Evolutionary conservation across 306 rosid genomes (phyloP).

Genomic region (Begonia peltatifolia): DNA sequence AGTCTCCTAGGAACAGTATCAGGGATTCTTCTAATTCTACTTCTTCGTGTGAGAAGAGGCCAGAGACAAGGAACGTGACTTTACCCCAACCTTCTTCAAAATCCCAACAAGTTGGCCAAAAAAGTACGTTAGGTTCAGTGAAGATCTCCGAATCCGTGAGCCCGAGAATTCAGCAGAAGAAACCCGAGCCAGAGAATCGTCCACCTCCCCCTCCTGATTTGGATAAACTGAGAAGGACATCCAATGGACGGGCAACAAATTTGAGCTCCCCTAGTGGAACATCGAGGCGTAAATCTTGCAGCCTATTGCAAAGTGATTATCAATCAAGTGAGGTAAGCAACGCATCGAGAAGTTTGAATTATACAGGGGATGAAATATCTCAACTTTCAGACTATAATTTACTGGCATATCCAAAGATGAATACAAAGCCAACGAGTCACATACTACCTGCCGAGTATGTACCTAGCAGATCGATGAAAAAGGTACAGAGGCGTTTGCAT

Average conservation of each 20-base stretch:
- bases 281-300: constrained; percentile 30
- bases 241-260: constrained; percentile 28
- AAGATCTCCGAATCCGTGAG: constrained; percentile 60
- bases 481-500: constrained; percentile 9
- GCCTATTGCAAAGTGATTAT: constrained; percentile 36
- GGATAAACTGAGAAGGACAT: constrained; percentile 44
- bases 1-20: constrained; percentile 23
- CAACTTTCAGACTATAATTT: constrained; percentile 25
- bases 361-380: constrained; percentile 46
- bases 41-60: constrained; percentile 38
- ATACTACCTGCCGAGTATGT: constrained; percentile 22
- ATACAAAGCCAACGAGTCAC: constrained; percentile 41
- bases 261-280: constrained; percentile 44
- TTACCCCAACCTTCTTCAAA: constrained; percentile 30
- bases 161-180: constrained; percentile 73
- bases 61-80: constrained; percentile 21
- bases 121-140: constrained; percentile 23
- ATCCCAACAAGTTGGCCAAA: constrained; percentile 33
- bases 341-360: constrained; percentile 41
- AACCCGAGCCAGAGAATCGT: constrained; percentile 53
- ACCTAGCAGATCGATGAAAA: constrained; percentile 34
- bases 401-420: constrained; percentile 22
- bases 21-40: constrained; percentile 20
- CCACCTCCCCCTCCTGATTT: constrained; percentile 45
- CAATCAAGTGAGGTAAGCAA: constrained; percentile 54